Evolutionary conservation across 2,329 filamentous ascomycete genomes (phyloP).

Genomic region (Penicillium sp.): DNA sequence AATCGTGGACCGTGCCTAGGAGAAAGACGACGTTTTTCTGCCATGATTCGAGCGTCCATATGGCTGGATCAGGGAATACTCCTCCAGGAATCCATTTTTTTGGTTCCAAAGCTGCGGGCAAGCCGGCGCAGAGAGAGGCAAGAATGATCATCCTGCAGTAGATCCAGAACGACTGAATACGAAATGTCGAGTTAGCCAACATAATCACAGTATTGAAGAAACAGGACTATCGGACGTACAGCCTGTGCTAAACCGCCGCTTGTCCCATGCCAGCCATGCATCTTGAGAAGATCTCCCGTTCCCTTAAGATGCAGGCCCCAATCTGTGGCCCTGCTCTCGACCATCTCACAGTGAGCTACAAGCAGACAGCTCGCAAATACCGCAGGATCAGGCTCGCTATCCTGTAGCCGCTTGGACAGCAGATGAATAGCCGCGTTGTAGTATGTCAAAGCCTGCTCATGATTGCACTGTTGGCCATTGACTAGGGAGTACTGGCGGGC

Average conservation of each 20-base stretch:
- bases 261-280: not conserved
- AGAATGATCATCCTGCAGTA: not conserved
- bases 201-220: not conserved
- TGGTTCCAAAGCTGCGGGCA: not conserved
- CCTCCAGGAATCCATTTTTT: not conserved
- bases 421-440: not conserved
- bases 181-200: not conserved
- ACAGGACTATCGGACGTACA: not conserved
- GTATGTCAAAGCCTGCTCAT: not conserved
- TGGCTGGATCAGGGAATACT: not conserved
- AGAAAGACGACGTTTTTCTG: not conserved
- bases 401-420: not conserved
- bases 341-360: not conserved
- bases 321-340: not conserved
- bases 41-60: not conserved
- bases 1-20: not conserved
- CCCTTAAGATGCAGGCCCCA: not conserved
- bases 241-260: not conserved
- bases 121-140: not conserved
- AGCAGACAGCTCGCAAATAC: not conserved
- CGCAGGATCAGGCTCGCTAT: not conserved
- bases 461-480: not conserved
- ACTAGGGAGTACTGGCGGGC: not conserved
- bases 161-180: not conserved
- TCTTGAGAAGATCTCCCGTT: not conserved